These are phyloP conservation scores for Aspergillus versicolor DNA, from an alignment of 2,329 filamentous ascomycete species.

Conservation along the genomic window DNA sequence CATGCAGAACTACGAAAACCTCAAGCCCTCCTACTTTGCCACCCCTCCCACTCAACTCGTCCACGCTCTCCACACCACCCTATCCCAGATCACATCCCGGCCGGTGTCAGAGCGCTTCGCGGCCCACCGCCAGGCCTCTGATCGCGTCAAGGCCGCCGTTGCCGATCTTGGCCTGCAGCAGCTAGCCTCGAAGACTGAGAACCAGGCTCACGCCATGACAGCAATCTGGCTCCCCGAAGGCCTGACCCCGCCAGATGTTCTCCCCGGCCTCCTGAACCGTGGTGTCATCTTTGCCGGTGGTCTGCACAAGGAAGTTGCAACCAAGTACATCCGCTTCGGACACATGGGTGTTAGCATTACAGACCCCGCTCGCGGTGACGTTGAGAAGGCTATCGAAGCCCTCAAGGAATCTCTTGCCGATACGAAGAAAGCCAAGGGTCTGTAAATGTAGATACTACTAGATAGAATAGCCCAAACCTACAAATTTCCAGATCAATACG, in stretches of 20 bases:
- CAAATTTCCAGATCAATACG: background rate
- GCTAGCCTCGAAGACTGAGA: slow-evolving; percentile 77
- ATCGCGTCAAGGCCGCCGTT: slow-evolving; percentile 83
- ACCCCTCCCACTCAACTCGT: slow-evolving; percentile 93
- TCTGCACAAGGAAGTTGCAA: slow-evolving; percentile 90
- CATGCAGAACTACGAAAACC: slow-evolving; percentile 98
- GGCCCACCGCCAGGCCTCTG: slow-evolving; percentile 73
- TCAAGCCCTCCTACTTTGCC: slow-evolving; percentile 97
- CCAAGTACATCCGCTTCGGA: slow-evolving; percentile 92
- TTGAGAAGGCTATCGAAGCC: slow-evolving; percentile 79
- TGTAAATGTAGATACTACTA: slow-evolving; percentile 24
- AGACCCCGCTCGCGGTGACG: slow-evolving; percentile 74
- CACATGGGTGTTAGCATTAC: slow-evolving; percentile 96
- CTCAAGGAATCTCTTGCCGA: slow-evolving; percentile 73
- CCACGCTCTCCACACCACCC: slow-evolving; percentile 84
- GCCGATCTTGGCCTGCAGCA: slow-evolving; percentile 81
- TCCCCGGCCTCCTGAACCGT: slow-evolving; percentile 80
- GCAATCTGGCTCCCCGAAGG: slow-evolving; percentile 91
- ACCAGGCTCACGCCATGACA: slow-evolving; percentile 97
- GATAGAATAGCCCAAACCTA: background rate
- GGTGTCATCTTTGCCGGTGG: slow-evolving; percentile 94
- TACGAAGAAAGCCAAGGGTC: slow-evolving; percentile 62
- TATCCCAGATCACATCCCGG: slow-evolving; percentile 79
- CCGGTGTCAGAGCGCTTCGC: slow-evolving; percentile 82
- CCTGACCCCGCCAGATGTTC: slow-evolving; percentile 74